Evolutionary conservation across 2,329 filamentous ascomycete genomes (phyloP), one percentile per base, ranked within the genome.

Genomic region (Alternaria novae-zelandiae): DNA sequence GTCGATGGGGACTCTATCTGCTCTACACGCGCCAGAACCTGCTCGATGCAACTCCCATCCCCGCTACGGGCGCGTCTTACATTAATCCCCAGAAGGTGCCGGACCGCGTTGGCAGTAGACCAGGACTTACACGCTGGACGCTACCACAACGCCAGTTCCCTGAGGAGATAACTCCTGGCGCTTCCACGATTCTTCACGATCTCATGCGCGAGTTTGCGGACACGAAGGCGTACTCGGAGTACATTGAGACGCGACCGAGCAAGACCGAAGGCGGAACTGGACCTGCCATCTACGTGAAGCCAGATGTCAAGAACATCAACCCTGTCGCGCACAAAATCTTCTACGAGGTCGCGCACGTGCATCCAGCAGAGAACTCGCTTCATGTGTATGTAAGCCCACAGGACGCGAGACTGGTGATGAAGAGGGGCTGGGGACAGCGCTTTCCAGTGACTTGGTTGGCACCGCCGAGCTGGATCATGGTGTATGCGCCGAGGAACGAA

Each of bases 351-450:
- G 75, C 74, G 17, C 93, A 96, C 77, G 87, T 93, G 12, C 93
- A 96, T 79, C 87, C 89, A 58, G 89, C 86, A 20, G 93, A 96
- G 66, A 87, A 90, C 68, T 91, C 89, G 12, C 83, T 95, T 83
- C 93, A 96, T 79, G 84, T 96, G 77, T 92, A 89, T 57, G 84
- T 96, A 28, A 91, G 94, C 74, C 91, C 91, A 0, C 86, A 88
- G 49, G 93, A 96, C 77, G 91, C 91, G 59, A 88, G 84, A 69
- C 83, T 89, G 54, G 86, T 96, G 3, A 82, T 96, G 25, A 85
- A 88, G 68, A 88, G 88, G 67, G 91, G 92, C 2, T 96, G 93
- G 93, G 93, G 90, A 1, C 87, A 94, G 81, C 74, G 85, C 43
- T 87, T 88, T 77, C 85, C 86, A 0, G 72, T 77, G 1, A 66